Evolutionary conservation across 345 rosid species (phyloP), one percentile per base, ranked within the genome.

Genomic region (Punica granatum): DNA sequence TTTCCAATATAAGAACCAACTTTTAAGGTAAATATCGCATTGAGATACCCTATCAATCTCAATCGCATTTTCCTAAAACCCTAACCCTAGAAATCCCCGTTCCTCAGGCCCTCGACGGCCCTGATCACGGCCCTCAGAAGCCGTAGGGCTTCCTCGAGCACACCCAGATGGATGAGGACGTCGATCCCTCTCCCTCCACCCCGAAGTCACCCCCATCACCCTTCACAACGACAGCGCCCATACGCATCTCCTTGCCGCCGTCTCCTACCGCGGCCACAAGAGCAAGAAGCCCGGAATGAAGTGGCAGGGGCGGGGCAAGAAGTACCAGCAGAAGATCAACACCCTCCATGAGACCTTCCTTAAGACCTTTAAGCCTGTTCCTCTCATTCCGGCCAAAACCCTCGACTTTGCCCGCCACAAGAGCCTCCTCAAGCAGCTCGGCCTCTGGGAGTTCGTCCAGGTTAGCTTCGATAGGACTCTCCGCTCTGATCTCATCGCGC

Each of bases 401-500:
- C 84, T 88, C 32, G 95, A 93, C 67, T 84, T 88, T 48, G n/a
- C 77, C 26, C 58, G 75, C 34, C 92, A 89, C 67, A 87, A 89
- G 65, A 71, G 60, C 44, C 81, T 91, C 2, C 71, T 93, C 60
- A 85, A 70, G 77, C 79, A 83, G 28, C 58, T 93, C 15, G 96
- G 92, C 13, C 67, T 93, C 39, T 93, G 99, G 99, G 92, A 93
- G 14, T 91, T 93, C 63, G 85, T 84, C 18, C 87, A 86, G 58
- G 48, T 91, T 78, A 86, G 86, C 48, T 85, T 93, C 58, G 91
- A 87, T 19, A 35, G 71, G 7, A 66, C 56, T 39, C 60, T 91
- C 7, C 92, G 90, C 15, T 19, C 39, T 25, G 86, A 86, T 74
- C 82, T 94, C 23, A 54, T 94, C 60, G 80, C 81, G 23, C 80